Base-by-base conservation (phyloP, 1,139 yeast species). In the Suhomyces anneliseae region DNA sequence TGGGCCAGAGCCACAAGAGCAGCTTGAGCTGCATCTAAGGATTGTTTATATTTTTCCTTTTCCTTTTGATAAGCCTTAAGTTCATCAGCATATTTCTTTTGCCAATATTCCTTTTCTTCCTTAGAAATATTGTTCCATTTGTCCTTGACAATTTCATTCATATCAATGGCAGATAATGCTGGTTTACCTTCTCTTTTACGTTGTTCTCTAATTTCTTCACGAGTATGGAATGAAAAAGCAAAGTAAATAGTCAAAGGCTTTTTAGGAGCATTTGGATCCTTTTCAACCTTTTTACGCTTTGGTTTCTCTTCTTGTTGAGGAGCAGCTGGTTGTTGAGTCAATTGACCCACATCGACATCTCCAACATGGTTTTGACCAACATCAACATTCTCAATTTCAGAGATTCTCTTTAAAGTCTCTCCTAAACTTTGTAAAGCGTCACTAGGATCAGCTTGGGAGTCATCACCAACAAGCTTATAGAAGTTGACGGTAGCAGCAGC, bases 241-340 rank as follows among this genome's bases (percentile, higher is more conserved):
- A 90, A 88, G 71, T 84, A 90, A 48, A 88, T 87, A 35, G 97
- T 89, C 61, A 87, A 71, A 26, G 86, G 85, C 60, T 80, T 81
- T 67, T 79, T 81, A 42, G 86, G 85, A 39, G 85, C 85, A 56
- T 79, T 78, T 32, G 85, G 85, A 60, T 81, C 79, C 53, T 63
- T 70, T 54, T 70, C 69, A 74, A 82, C 70, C 62, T 74, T 81
- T 65, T 79, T 81, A 68, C 76, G 78, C 61, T 71, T 68, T 45
- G 67, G 63, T 57, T 71, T 69, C 39, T 42, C 45, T 62, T 73
- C 69, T 11, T 9, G 45, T 43, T 27, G 51, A 14, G 8, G 40
- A 12, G 52, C 44, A 35, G 35, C 48, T 52, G 32, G 53, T 50
- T 36, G 42, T 46, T 35, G 49, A 47, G 49, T 35, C 54, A 54